Evolutionary conservation across 306 rosid genomes (phyloP).

Genomic region (Lablab purpureus): DNA sequence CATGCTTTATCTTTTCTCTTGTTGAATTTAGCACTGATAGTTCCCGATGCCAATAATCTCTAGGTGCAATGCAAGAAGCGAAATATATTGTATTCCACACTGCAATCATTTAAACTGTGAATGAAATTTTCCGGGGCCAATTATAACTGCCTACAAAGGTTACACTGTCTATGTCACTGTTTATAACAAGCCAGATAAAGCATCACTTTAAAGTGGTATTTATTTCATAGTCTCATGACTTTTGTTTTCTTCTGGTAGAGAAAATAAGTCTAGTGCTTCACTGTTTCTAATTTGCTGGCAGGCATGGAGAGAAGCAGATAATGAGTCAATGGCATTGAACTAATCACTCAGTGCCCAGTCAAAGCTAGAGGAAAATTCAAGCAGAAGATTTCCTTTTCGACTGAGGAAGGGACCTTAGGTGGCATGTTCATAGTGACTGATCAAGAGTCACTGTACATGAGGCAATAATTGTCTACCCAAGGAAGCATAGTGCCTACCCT

Average conservation of each 20-base stretch:
- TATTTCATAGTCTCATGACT: neutral
- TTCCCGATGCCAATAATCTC: neutral
- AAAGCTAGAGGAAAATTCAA: neutral
- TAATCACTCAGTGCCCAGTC: neutral
- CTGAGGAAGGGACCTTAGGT: slow-evolving; percentile 55
- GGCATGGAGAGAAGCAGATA: neutral
- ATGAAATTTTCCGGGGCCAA: neutral
- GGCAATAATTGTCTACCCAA: slow-evolving; percentile 50
- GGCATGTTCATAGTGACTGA: slow-evolving; percentile 60
- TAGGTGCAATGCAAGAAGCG: neutral
- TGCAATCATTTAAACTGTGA: neutral
- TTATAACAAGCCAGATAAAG: neutral
- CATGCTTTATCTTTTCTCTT: neutral
- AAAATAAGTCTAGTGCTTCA: neutral
- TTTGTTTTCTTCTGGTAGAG: neutral
- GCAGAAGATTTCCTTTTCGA: slow-evolving; percentile 19
- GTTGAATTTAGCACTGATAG: neutral
- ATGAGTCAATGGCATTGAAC: neutral
- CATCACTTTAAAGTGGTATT: neutral
- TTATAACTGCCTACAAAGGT: neutral
- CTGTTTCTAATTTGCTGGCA: neutral
- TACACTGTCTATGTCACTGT: neutral
- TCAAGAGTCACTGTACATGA: slow-evolving; percentile 56
- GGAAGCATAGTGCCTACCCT: slow-evolving; percentile 40
- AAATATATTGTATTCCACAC: neutral